Base-by-base conservation (phyloP, 768 basidiomycete genomes). In the Chalciporus sphaerocephalus region DNA sequence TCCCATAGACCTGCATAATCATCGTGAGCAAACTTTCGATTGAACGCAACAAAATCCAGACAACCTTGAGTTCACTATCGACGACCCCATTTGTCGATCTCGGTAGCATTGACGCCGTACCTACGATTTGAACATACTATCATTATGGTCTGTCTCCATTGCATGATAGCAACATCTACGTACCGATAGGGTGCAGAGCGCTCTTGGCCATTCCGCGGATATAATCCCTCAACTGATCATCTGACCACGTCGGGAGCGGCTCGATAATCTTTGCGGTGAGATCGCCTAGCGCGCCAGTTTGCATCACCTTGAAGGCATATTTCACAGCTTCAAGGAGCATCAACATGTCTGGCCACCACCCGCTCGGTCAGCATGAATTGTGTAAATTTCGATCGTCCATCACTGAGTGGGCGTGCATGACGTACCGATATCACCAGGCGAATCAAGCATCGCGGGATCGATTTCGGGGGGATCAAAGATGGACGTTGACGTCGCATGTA, bases 101-200 rank as follows among this genome's bases (percentile, higher is more conserved):
- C 32, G 55, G 46, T n/a, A 57, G 55, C 55, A 48, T 56, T 8
- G 47, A 49, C 12, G 53, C 53, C 0, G 53, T 54, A 18, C 53
- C 53, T 54, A 30, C 27, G 9, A 7, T n/a, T n/a, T n/a, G n/a
- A n/a, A n/a, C n/a, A n/a, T n/a, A n/a, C n/a, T n/a, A n/a, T n/a
- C n/a, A n/a, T n/a, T n/a, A n/a, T n/a, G n/a, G n/a, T n/a, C n/a
- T n/a, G n/a, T n/a, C n/a, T n/a, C n/a, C n/a, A n/a, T n/a, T n/a
- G n/a, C n/a, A n/a, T n/a, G n/a, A n/a, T n/a, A n/a, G n/a, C n/a
- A n/a, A 3, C 27, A 28, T 3, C 3, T 3, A 28, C 4, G 20
- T 37, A 44, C 53, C 52, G 5, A 57, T 57, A 15, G 47, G 45
- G 25, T 50, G 51, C 22, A 45, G 34, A 10, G 34, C 32, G 30